These are phyloP conservation scores for Lippia alba DNA, from an alignment of 305 asterid genomes.

Conservation along the genomic window DNA sequence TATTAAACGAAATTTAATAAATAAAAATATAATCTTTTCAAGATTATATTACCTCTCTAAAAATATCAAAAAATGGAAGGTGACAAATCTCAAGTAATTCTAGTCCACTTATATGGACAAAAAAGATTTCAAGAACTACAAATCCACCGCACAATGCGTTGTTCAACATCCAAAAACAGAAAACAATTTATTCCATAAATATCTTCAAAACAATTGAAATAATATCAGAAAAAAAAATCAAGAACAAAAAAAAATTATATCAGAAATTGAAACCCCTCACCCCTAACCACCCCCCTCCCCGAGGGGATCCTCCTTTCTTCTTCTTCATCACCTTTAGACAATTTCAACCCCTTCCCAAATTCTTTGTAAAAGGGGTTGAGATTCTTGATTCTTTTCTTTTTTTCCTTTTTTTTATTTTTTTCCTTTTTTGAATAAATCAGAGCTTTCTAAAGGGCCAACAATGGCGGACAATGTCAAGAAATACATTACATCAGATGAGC, in stretches of 20 bases:
- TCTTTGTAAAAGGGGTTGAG: background rate
- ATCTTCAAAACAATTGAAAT: background rate
- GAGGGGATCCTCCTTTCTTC: constrained; percentile 1
- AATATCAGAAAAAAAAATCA: background rate
- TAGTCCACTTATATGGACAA: background rate
- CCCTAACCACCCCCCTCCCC: background rate
- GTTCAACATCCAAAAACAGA: background rate
- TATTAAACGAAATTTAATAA: too few species aligned
- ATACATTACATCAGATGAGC: constrained; percentile 43
- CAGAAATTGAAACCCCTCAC: background rate
- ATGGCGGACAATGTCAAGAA: constrained; percentile 40
- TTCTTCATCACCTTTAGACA: background rate
- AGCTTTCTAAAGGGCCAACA: background rate
- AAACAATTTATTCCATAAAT: background rate
- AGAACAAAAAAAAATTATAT: too few species aligned
- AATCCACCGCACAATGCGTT: constrained; percentile 12
- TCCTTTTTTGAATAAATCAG: background rate
- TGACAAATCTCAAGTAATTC: constrained; percentile 13
- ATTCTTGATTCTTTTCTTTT: background rate
- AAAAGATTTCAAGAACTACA: background rate
- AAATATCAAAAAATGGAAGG: too few species aligned
- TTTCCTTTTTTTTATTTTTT: background rate
- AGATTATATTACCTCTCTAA: background rate
- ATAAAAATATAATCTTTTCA: background rate
- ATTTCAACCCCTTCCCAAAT: background rate